Evolutionary conservation across 768 basidiomycete species (phyloP).

Genomic region (Suillus subalutaceus): DNA sequence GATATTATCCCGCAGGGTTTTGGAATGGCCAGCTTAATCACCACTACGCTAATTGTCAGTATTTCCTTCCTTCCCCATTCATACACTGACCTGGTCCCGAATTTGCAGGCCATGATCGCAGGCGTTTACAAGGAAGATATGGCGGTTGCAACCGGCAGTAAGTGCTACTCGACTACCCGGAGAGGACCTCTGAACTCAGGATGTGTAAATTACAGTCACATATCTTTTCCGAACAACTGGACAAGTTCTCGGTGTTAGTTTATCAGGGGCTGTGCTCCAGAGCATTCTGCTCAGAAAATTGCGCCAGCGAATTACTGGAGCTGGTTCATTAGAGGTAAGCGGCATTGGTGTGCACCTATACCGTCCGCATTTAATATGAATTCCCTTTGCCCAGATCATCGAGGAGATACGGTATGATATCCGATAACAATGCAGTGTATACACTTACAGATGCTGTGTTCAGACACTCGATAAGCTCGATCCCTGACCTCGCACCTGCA

Average conservation of each 20-base stretch:
- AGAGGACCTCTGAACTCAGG: slow-evolving; percentile 10
- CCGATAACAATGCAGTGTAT: slow-evolving; percentile 19
- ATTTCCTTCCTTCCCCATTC: slow-evolving; percentile 14
- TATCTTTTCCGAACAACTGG: slow-evolving; percentile 94
- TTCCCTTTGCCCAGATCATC: slow-evolving; percentile 57
- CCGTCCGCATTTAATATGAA: slow-evolving; percentile 5
- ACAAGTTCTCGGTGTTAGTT: slow-evolving; percentile 92
- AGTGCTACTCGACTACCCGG: slow-evolving; percentile 36
- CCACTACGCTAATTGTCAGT: slow-evolving; percentile 82
- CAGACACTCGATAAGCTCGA: slow-evolving; percentile 74
- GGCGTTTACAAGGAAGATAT: slow-evolving; percentile 78
- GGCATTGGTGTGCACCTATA: slow-evolving; percentile 15
- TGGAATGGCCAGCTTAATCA: slow-evolving; percentile 83
- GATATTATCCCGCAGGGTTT: slow-evolving; percentile 83
- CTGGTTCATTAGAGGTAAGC: slow-evolving; percentile 71
- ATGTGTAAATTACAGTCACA: slow-evolving; percentile 58
- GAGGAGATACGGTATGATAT: slow-evolving; percentile 61
- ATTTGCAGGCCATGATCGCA: slow-evolving; percentile 80
- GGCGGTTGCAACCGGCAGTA: slow-evolving; percentile 90
- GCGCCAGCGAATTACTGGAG: slow-evolving; percentile 73
- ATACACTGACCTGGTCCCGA: slow-evolving; percentile 12
- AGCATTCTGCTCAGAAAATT: slow-evolving; percentile 73
- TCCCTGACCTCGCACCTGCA: slow-evolving; percentile 61
- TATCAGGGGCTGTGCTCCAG: slow-evolving; percentile 85
- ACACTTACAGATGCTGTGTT: slow-evolving; percentile 18